These are phyloP conservation scores for Moelleriella libera DNA, from an alignment of 2,329 filamentous ascomycete genomes.

Conservation along the genomic window DNA sequence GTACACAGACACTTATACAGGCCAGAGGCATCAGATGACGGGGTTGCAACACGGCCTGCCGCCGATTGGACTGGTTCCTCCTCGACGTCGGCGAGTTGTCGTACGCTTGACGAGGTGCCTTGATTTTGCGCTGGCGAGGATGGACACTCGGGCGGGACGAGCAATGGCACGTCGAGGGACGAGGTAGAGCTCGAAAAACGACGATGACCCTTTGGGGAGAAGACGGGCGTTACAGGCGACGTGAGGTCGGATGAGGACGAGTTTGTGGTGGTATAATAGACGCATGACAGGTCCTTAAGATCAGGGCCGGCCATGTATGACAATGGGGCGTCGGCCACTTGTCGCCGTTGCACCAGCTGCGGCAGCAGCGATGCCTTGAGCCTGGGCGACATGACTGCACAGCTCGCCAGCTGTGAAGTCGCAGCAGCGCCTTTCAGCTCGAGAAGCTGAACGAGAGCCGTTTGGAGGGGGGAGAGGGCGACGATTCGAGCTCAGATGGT, in stretches of 20 bases:
- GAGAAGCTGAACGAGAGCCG: too few species aligned
- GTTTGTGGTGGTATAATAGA: constrained; percentile 30
- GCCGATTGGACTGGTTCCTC: constrained; percentile 53
- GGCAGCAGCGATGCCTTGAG: constrained; percentile 5
- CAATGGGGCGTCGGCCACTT: constrained; percentile 6
- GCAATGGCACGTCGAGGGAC: constrained; percentile 49
- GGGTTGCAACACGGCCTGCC: constrained; percentile 29
- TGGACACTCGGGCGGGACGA: constrained; percentile 9
- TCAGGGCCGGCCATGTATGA: constrained; percentile 19
- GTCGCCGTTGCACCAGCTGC: constrained; percentile 4
- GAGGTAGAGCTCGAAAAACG: constrained; percentile 64
- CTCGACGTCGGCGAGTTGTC: constrained; percentile 64
- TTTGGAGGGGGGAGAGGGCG: too few species aligned
- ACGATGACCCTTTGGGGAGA: constrained; percentile 48
- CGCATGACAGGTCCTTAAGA: constrained; percentile 19
- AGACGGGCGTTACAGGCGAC: constrained; percentile 58
- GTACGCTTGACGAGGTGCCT: constrained; percentile 41
- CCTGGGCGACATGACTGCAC: constrained; percentile 4
- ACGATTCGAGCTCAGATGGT: too few species aligned
- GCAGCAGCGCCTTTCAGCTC: neutral
- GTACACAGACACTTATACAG: constrained; percentile 62
- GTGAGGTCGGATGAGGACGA: constrained; percentile 53
- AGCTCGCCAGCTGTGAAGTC: constrained; percentile 1
- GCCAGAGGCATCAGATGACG: constrained; percentile 19
- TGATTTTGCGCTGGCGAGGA: constrained; percentile 11